These are phyloP conservation scores for Sonneratia alba DNA, from an alignment of 345 rosid genomes.

Conservation along the genomic window DNA sequence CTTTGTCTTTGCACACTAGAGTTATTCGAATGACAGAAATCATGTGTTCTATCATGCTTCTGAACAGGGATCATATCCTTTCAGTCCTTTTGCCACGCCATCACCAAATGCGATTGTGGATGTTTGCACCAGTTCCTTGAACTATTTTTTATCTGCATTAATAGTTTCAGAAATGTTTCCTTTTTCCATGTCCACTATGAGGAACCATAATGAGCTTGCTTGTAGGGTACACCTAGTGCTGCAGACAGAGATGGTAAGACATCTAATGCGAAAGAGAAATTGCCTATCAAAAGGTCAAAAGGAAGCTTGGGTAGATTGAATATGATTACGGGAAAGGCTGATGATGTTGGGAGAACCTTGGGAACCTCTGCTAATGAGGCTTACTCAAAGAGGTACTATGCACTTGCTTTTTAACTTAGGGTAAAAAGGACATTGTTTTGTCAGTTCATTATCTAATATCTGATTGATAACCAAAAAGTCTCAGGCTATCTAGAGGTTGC, in stretches of 20 bases:
- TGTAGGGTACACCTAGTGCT: slow-evolving; percentile 67
- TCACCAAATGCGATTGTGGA: slow-evolving; percentile 86
- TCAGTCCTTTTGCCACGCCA: slow-evolving; percentile 91
- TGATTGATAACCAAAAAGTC: not conserved
- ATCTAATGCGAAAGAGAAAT: slow-evolving; percentile 78
- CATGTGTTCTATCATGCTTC: slow-evolving; percentile 5
- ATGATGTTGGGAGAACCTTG: slow-evolving; percentile 56
- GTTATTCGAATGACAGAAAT: not conserved
- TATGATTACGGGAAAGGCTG: slow-evolving; percentile 79
- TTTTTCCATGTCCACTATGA: not conserved
- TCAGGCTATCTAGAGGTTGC: not conserved
- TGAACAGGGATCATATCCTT: slow-evolving; percentile 89
- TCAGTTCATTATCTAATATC: not conserved
- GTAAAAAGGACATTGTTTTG: not conserved
- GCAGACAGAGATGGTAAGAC: slow-evolving; percentile 70
- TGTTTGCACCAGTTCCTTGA: slow-evolving; percentile 51
- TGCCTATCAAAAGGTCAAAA: slow-evolving; percentile 95
- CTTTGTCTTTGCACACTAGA: slow-evolving; percentile 1
- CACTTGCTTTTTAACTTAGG: not conserved
- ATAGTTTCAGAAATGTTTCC: slow-evolving; percentile 9
- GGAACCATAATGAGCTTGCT: slow-evolving; percentile 11
- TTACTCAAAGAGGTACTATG: slow-evolving; percentile 70
- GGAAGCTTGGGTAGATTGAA: slow-evolving; percentile 96
- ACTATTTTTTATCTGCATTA: slow-evolving; percentile 8
- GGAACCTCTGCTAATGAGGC: slow-evolving; percentile 75